Conservation (phyloP, 305 asterid species). For the Fraxinus platypoda region DNA sequence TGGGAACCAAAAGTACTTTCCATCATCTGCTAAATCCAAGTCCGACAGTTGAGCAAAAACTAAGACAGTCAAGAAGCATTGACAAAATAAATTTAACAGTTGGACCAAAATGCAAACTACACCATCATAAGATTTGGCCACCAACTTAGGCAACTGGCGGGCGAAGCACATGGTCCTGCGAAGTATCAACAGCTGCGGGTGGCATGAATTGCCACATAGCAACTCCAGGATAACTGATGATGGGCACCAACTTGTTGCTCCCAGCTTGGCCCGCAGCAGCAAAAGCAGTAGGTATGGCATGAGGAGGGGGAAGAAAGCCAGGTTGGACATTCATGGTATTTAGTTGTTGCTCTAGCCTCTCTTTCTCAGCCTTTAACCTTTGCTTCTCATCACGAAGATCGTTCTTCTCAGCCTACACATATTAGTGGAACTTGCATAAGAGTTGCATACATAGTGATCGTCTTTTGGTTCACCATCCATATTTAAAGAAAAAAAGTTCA, state of each 20-base stretch:
- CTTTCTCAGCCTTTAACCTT: constrained; percentile 87
- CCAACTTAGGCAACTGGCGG: constrained; percentile 56
- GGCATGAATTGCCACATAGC: constrained; percentile 83
- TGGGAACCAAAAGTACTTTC: constrained; percentile 29
- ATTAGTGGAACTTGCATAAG: not conserved
- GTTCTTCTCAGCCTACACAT: constrained; percentile 72
- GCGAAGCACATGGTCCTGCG: constrained; percentile 68
- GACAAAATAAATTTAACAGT: constrained; percentile 17
- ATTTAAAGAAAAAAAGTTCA: not conserved
- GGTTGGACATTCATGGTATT: constrained; percentile 65
- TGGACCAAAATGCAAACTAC: constrained; percentile 4
- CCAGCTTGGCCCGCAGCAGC: constrained; percentile 67
- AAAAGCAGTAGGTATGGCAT: constrained; percentile 61
- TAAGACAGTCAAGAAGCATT: constrained; percentile 27
- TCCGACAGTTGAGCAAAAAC: constrained; percentile 22
- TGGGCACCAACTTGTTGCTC: constrained; percentile 46
- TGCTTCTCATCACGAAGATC: constrained; percentile 98
- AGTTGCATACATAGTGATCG: not conserved
- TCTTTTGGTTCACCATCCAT: not conserved
- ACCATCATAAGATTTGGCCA: constrained; percentile 9
- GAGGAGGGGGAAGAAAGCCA: constrained; percentile 51
- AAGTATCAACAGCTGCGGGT: constrained; percentile 62
- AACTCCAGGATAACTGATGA: constrained; percentile 59
- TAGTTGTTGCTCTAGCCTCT: constrained; percentile 87
- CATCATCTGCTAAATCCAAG: constrained; percentile 32